Conservation (phyloP, 2,329 filamentous ascomycete species). For the Cladosporium sp. region DNA sequence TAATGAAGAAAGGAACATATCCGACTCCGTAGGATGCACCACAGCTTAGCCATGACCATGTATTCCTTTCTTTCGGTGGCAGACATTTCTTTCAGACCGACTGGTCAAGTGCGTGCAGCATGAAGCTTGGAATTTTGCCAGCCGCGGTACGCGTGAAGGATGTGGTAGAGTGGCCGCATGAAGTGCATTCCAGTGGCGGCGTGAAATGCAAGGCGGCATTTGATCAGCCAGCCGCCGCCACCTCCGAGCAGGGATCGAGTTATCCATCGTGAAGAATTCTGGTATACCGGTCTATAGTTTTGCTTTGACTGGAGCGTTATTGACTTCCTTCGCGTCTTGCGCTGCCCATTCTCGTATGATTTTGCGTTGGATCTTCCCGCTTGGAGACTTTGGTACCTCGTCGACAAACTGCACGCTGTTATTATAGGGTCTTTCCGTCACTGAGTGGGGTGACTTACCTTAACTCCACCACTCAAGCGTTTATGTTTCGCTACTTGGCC, state of each 20-base stretch:
- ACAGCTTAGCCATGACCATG: neutral
- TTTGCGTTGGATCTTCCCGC: conserved; percentile 45
- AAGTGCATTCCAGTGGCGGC: conserved; percentile 16
- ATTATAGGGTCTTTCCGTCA: neutral
- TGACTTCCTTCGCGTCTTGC: conserved; percentile 35
- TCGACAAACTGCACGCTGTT: conserved; percentile 35
- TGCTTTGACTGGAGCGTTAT: conserved; percentile 17
- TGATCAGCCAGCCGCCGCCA: neutral
- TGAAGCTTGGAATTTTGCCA: conserved; percentile 9
- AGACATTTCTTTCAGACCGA: neutral
- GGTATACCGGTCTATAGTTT: conserved; percentile 20
- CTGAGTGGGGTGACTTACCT: neutral
- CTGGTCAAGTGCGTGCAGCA: neutral
- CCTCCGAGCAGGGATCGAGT: no score
- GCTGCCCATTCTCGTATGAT: conserved; percentile 36
- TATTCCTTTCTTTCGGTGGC: neutral
- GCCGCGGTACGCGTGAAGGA: conserved; percentile 15
- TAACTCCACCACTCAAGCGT: conserved; percentile 41
- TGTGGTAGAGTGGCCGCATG: conserved; percentile 19
- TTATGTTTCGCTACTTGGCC: conserved; percentile 45
- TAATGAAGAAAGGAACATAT: neutral
- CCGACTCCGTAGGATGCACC: neutral
- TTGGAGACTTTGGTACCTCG: conserved; percentile 44
- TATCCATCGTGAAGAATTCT: no score
- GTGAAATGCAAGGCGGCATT: neutral